A percentile compares a stretch with the other conserved stretches of the same genome.
Evolutionary conservation across 2,329 filamentous ascomycete species (phyloP).

Genomic region (Ophiocordyceps unilateralis): DNA sequence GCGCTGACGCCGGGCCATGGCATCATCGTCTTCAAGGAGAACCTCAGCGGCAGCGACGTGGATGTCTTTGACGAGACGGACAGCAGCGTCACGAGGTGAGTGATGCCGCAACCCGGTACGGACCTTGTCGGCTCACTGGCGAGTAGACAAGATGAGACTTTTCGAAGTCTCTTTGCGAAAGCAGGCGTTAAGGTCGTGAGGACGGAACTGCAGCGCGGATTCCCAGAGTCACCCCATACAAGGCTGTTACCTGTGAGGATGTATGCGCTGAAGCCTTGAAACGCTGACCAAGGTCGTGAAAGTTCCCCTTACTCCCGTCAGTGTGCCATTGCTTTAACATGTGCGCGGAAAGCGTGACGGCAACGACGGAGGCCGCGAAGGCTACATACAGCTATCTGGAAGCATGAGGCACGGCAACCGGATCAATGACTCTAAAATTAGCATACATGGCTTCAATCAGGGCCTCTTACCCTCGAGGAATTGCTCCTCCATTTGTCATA

Average conservation of each 20-base stretch:
- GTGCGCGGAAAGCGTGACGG: no score
- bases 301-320: no score
- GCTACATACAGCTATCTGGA: no score
- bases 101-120: not conserved
- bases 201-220: conserved; percentile 56
- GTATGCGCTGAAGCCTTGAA: conserved; percentile 52
- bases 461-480: no score
- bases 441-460: no score
- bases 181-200: conserved; percentile 52
- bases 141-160: conserved; percentile 51
- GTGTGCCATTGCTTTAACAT: no score
- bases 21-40: conserved; percentile 41
- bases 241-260: conserved; percentile 54
- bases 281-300: no score
- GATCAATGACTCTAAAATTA: no score
- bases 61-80: conserved; percentile 65
- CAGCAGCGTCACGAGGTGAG: conserved; percentile 55
- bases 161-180: conserved; percentile 47
- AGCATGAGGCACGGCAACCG: no score
- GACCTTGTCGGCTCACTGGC: not conserved
- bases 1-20: conserved; percentile 14
- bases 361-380: no score
- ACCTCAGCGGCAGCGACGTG: conserved; percentile 36
- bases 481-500: no score
- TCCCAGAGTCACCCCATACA: conserved; percentile 33